phyloP scores from a whole-genome alignment of 1,284 basidiomycete genomes.

The Xerocomus nothofagi region DNA sequence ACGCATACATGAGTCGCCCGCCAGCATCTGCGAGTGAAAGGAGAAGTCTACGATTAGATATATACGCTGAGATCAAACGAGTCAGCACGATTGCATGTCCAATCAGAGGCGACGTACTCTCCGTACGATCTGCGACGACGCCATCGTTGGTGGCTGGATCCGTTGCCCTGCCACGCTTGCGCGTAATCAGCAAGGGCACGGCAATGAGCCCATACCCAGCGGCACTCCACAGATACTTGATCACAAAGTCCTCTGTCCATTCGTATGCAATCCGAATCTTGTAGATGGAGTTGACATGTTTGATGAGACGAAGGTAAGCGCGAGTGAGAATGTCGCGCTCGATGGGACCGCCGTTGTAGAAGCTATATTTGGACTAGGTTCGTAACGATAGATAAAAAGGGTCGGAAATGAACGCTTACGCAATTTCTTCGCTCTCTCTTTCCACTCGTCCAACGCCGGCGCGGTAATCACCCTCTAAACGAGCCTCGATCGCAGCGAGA shows the following conservation, averaged over 20 bases:
- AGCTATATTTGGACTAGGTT: conserved; percentile 46
- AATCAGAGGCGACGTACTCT: conserved; percentile 46
- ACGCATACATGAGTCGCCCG: conserved; percentile 88
- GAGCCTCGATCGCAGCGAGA: conserved; percentile 87
- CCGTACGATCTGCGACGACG: conserved; percentile 58
- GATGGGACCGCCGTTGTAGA: conserved; percentile 87
- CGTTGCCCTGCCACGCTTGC: conserved; percentile 24
- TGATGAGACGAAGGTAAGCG: conserved; percentile 81
- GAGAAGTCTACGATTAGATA: conserved; percentile 91
- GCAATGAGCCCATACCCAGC: conserved; percentile 88
- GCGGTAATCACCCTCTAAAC: conserved; percentile 87
- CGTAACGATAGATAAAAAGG: background rate
- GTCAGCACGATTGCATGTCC: background rate
- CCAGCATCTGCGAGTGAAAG: conserved; percentile 95
- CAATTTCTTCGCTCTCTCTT: conserved; percentile 92
- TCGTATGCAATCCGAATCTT: conserved; percentile 87
- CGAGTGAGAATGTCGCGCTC: conserved; percentile 83
- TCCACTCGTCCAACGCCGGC: conserved; percentile 87
- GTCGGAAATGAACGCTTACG: conserved; percentile 48
- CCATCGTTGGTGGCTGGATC: conserved; percentile 23
- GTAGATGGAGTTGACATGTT: conserved; percentile 91
- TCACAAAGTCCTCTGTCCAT: conserved; percentile 92
- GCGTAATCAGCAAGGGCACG: conserved; percentile 77
- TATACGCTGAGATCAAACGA: conserved; percentile 69
- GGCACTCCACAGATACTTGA: conserved; percentile 94